Percentiles rank a stretch among this genome's conserved stretches.
Conservation (phyloP, 495 filamentous ascomycete species). For the Penicillium riverlandense region DNA sequence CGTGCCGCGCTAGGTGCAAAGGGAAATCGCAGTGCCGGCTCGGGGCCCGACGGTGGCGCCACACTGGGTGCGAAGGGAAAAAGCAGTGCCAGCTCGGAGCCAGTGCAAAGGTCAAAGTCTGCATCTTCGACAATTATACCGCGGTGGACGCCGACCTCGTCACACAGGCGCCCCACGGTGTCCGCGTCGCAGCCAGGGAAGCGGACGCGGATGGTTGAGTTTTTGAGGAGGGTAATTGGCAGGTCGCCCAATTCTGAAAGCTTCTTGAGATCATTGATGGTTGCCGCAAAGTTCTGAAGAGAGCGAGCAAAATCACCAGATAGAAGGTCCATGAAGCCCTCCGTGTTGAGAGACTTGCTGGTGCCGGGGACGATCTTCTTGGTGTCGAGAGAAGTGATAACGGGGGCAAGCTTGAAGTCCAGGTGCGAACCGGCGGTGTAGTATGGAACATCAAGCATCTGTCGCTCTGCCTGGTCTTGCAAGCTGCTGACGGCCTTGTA, state of each 20-base stretch:
- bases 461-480: conserved; percentile 60
- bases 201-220: conserved; percentile 63
- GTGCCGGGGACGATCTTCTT: conserved; percentile 23
- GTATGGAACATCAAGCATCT: conserved; percentile 47
- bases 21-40: too few species aligned
- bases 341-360: conserved; percentile 57
- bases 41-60: conserved; percentile 22
- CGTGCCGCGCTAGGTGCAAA: too few species aligned
- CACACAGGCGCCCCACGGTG: conserved; percentile 75
- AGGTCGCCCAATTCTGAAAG: conserved; percentile 74
- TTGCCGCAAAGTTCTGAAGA: conserved; percentile 70
- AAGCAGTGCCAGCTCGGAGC: conserved; percentile 63
- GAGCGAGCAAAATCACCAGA: conserved; percentile 85
- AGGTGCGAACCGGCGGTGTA: conserved; percentile 67
- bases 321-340: conserved; percentile 75
- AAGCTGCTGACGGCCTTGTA: conserved; percentile 63
- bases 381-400: conserved; percentile 72
- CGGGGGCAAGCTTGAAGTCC: conserved; percentile 82
- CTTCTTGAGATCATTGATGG: conserved; percentile 74
- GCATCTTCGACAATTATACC: conserved; percentile 75
- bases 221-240: conserved; percentile 61
- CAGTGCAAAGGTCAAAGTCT: conserved; percentile 56
- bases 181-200: conserved; percentile 87
- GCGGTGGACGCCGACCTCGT: conserved; percentile 73
- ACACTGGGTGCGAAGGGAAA: conserved; percentile 78